Evolutionary conservation across 2,329 filamentous ascomycete genomes (phyloP).

Genomic region (Cadophora sp.): DNA sequence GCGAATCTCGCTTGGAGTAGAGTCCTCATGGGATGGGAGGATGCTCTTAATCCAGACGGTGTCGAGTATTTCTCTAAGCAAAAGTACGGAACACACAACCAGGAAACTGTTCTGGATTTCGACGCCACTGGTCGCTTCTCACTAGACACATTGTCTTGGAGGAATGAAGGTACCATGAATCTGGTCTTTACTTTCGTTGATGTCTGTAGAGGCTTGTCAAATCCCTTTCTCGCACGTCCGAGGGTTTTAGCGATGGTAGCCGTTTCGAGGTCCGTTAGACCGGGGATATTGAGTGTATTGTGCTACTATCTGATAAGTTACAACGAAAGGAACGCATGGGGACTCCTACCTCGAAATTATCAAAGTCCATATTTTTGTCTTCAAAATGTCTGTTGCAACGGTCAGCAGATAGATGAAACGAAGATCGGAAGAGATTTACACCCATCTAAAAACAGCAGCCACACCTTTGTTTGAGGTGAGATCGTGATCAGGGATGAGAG

Average conservation of each 20-base stretch:
- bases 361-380: conserved; percentile 27
- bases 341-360: conserved; percentile 21
- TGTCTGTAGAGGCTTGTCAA: conserved; percentile 33
- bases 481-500: neutral
- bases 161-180: conserved; percentile 30
- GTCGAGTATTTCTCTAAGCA: conserved; percentile 51
- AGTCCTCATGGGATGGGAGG: conserved; percentile 51
- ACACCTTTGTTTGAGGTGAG: neutral
- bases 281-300: conserved; percentile 18
- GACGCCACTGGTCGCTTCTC: conserved; percentile 18
- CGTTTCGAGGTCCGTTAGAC: conserved; percentile 28
- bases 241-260: conserved; percentile 29
- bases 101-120: conserved; percentile 28
- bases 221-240: conserved; percentile 24
- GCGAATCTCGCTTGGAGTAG: conserved; percentile 53
- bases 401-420: neutral
- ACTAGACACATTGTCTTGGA: conserved; percentile 27
- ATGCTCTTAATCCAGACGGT: conserved; percentile 40
- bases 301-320: conserved; percentile 9
- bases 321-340: neutral
- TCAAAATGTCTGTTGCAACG: conserved; percentile 21
- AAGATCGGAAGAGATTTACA: conserved; percentile 3
- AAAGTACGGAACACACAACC: conserved; percentile 52
- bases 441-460: conserved; percentile 24
- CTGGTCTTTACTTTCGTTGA: conserved; percentile 26